phyloP scores from a whole-genome alignment of 768 basidiomycete genomes.

The Xerocomus spinulosus region DNA sequence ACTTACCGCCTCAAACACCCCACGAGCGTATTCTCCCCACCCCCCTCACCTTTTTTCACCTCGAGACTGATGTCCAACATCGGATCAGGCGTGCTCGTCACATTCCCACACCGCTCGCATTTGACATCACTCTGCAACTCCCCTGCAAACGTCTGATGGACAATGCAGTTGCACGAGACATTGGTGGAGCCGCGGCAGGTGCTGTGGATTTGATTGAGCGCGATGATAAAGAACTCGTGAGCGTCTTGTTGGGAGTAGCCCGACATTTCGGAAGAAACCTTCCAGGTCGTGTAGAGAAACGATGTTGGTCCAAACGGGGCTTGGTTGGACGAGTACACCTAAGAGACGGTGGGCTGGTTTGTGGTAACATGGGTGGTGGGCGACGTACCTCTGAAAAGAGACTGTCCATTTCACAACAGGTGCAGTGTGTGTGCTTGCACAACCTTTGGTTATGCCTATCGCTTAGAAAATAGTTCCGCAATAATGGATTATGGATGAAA shows the following conservation, averaged over 20 bases:
- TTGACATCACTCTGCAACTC: conserved; percentile 83
- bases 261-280: conserved; percentile 68
- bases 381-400: conserved; percentile 65
- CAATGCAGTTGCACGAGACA: conserved; percentile 82
- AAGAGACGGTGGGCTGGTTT: too few species aligned
- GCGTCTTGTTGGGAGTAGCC: conserved; percentile 96
- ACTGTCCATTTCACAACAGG: conserved; percentile 91
- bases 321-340: conserved; percentile 56
- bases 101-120: conserved; percentile 79
- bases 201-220: conserved; percentile 82
- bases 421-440: conserved; percentile 72
- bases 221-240: conserved; percentile 81
- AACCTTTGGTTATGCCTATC: conserved; percentile 79
- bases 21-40: conserved; percentile 59
- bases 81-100: conserved; percentile 78
- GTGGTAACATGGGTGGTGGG: too few species aligned
- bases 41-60: conserved; percentile 53
- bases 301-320: conserved; percentile 75
- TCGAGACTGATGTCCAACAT: conserved; percentile 91
- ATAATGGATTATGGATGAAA: conserved; percentile 83
- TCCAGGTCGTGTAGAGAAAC: conserved; percentile 84
- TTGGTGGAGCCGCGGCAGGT: conserved; percentile 72
- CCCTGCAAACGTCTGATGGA: conserved; percentile 88
- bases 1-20: conserved; percentile 70
- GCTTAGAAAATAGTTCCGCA: conserved; percentile 84